Evolutionary conservation across 1,284 basidiomycete genomes (phyloP), one percentile per base, ranked within the genome.

Genomic region (Ceratobasidium papillatum): DNA sequence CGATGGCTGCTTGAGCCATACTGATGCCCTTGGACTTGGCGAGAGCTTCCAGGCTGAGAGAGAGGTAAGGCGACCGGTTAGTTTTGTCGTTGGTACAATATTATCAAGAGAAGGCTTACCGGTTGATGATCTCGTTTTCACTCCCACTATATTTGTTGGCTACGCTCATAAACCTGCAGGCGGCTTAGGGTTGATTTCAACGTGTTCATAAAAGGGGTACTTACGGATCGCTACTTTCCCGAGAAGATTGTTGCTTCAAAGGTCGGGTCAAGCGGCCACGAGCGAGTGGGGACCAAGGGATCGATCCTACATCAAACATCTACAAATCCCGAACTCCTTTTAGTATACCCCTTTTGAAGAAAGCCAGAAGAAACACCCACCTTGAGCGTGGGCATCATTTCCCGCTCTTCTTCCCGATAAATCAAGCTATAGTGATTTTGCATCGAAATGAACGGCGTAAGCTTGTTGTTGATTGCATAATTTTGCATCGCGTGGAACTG

Each of bases 361-460:
- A 11, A 47, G 45, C 9, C 8, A n/a, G 19, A 47, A 47, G 45
- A 19, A 11, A 11, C 45, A 17, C 45, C 19, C 45, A 47, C 45
- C 45, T 73, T 73, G 36, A 73, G 59, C 7, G 78, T 77, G 12
- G 78, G 78, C 54, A 81, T 74, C 80, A 82, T 81, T 74, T 82
- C 81, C 27, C 80, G 75, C 75, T 81, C 80, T 56, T 81, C 80
- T 66, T 81, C 80, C 22, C 79, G 78, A 74, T 78, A 79, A 9
- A 79, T 41, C 14, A 76, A 45, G 58, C 77, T 77, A 63, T 77
- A 76, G 49, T 78, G 77, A 77, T 84, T 83, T 75, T 86, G 85
- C 85, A 85, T 85, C 47, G 80, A 80, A 78, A 84, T 82, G 78
- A 84, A 84, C 22, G 81, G 81, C 14, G 82, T 83, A 38, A 83